Evolutionary conservation across 1,284 basidiomycete genomes (phyloP), one percentile per base, ranked within the genome.

Genomic region (Trichosporon coremiiforme): DNA sequence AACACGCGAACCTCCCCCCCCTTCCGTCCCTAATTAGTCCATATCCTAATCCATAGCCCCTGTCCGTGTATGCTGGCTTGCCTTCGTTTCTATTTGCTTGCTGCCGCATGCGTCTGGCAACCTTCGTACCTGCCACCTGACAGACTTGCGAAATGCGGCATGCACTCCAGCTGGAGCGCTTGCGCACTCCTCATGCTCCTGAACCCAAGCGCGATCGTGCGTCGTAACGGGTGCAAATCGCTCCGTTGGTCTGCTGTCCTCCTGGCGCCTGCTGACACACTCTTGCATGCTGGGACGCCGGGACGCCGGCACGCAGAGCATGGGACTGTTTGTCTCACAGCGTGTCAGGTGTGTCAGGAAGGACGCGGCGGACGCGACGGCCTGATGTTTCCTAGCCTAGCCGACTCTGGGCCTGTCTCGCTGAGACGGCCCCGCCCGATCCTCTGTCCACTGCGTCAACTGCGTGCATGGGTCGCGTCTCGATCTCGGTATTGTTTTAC

Each of bases 1-100:
- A 53, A 53, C 50, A 53, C 50, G 50, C 50, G 20, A 17, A n/a
- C n/a, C 50, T 9, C 22, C 9, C 33, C 33, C 33, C 33, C 9
- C 50, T 53, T 17, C 50, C 15, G 50, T 53, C 50, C 50, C 50
- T 53, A 53, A 53, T 53, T 53, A 53, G 50, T 10, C 50, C 50
- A 53, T 53, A 53, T 53, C 17, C 50, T 53, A 53, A 53, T 53
- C 50, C 50, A 25, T 20, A 10, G 2, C 2, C 20, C 50, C 50
- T 45, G 41, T 15, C 17, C 17, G 4, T 7, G 15, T n/a, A 45
- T 45, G 41, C 41, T 38, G 10, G 10, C 9, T 6, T 13, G 45
- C 45, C 33, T 35, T 47, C 45, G 10, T 5, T 10, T 53, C 50
- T 25, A 53, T 22, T 25, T 25, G 25, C 25, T 25, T 25, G 25